Percentiles rank a stretch among this genome's conserved stretches.
Conservation (phyloP, 169 alveolate species). For the Theileria sp. region DNA sequence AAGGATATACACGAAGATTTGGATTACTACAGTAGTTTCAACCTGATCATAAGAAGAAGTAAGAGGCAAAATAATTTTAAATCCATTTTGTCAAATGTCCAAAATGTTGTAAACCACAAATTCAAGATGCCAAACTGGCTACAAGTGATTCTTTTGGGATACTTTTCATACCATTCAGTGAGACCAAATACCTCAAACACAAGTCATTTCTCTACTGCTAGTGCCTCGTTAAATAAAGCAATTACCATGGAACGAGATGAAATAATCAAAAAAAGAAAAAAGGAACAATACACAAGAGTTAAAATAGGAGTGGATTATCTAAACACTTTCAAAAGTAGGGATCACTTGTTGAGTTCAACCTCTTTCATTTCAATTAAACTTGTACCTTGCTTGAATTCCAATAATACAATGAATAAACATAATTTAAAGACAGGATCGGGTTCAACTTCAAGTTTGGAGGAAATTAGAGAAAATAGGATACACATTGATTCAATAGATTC, state of each 20-base stretch:
- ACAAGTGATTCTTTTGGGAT: constrained; percentile 68
- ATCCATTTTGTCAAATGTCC: constrained; percentile 81
- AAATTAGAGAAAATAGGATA: not conserved
- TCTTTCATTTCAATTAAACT: not conserved
- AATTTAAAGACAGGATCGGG: not conserved
- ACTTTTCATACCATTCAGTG: not conserved
- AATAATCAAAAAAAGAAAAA: not conserved
- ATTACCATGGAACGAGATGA: not conserved
- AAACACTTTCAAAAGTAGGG: constrained; percentile 4
- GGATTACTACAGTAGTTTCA: constrained; percentile 79
- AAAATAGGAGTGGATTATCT: not conserved
- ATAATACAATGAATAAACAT: not conserved
- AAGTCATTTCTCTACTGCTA: not conserved
- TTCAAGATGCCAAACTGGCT: constrained; percentile 67
- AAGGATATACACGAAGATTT: constrained; percentile 76
- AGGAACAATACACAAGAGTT: not conserved
- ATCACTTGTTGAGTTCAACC: not conserved
- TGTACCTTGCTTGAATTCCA: not conserved
- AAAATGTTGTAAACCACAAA: constrained; percentile 77
- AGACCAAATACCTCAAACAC: not conserved
- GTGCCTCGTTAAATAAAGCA: not conserved
- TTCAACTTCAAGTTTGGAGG: not conserved
- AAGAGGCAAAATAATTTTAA: constrained; percentile 87
- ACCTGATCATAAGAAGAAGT: constrained; percentile 83
- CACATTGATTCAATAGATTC: not conserved